phyloP scores from a whole-genome alignment of 768 basidiomycete species.

The Mycena maculata region DNA sequence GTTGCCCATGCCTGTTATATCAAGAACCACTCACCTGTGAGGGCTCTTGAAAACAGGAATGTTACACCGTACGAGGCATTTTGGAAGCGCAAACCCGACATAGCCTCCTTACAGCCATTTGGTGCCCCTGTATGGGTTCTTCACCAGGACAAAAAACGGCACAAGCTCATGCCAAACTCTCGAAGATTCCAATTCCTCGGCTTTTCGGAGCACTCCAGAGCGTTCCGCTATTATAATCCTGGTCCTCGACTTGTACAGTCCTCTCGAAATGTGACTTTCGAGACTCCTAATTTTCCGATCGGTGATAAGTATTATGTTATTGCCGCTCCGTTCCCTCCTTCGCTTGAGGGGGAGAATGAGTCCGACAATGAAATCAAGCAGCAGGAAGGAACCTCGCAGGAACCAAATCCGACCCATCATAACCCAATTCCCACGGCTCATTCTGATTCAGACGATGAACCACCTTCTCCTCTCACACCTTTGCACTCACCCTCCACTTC shows the following conservation, averaged over 20 bases:
- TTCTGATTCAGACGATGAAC: no score
- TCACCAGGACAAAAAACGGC: slow-evolving; percentile 34
- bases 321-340: slow-evolving; percentile 1
- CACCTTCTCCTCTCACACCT: not conserved
- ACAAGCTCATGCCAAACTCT: slow-evolving; percentile 31
- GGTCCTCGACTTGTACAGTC: slow-evolving; percentile 34
- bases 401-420: not conserved
- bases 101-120: slow-evolving; percentile 38
- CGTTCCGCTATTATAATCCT: slow-evolving; percentile 40
- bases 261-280: slow-evolving; percentile 41
- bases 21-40: no score
- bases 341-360: slow-evolving; percentile 29
- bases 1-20: no score
- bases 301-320: slow-evolving; percentile 3
- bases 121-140: slow-evolving; percentile 31
- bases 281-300: not conserved
- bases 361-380: not conserved
- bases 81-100: slow-evolving; percentile 29
- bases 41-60: no score
- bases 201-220: slow-evolving; percentile 38
- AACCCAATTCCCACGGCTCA: not conserved
- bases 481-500: not conserved
- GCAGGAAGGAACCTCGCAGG: slow-evolving; percentile 1
- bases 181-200: slow-evolving; percentile 25
- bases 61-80: no score